phyloP scores from a whole-genome alignment of 2,329 filamentous ascomycete genomes.

The Fusarium papillatum region DNA sequence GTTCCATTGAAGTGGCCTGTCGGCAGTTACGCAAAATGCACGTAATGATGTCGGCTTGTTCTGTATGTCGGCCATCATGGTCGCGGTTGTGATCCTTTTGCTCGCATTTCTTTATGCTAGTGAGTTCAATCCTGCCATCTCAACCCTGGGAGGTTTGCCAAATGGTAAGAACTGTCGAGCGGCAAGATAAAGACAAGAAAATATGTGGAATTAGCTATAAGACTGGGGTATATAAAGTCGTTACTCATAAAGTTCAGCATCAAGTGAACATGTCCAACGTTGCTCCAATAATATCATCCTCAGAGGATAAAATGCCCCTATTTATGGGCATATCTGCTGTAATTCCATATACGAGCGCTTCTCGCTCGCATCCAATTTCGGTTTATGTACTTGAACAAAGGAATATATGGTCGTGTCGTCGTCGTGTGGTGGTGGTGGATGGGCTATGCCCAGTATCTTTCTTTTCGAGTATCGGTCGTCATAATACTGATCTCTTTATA shows the following conservation, averaged over 20 bases:
- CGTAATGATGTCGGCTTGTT: not conserved
- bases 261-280: slow-evolving; percentile 22
- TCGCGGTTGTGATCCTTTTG: not conserved
- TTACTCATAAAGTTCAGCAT: slow-evolving; percentile 33
- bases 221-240: slow-evolving; percentile 38
- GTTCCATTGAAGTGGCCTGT: not conserved
- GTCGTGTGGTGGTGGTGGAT: not conserved
- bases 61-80: not conserved
- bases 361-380: not conserved
- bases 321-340: not conserved
- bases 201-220: slow-evolving; percentile 31
- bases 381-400: slow-evolving; percentile 31
- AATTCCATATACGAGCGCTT: not conserved
- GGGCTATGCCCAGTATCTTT: slow-evolving; percentile 6
- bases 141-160: not conserved
- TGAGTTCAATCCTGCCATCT: too few species aligned
- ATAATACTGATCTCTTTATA: slow-evolving; percentile 26
- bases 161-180: not conserved
- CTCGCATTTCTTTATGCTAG: not conserved
- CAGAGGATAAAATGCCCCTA: slow-evolving; percentile 18
- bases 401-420: slow-evolving; percentile 28
- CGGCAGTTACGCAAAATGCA: not conserved
- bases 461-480: not conserved
- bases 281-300: slow-evolving; percentile 23
- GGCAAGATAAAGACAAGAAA: not conserved